Evolutionary conservation across 2,329 filamentous ascomycete species (phyloP), one percentile per base, ranked within the genome.

Genomic region (Leptodontidium sp.): DNA sequence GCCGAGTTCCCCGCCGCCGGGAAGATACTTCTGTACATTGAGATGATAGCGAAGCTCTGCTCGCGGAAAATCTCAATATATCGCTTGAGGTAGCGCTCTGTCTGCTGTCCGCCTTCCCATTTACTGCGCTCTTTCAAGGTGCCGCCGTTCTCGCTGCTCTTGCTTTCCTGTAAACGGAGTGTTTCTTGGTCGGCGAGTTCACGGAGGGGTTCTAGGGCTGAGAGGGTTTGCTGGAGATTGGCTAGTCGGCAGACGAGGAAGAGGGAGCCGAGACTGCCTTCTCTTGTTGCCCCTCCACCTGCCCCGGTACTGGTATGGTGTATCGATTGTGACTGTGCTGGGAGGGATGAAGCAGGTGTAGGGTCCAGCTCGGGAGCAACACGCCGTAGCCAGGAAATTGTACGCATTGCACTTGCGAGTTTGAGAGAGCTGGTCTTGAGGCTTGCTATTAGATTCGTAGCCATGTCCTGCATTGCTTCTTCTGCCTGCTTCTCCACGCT

Each of bases 51-150:
- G 79, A 99, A 99, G 78, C 93, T 97, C 80, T 99, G 96, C 80
- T 99, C 96, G 64, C 96, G 91, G 79, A 98, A 98, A 35, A 99
- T 94, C 78, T 99, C 96, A 75, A 99, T 93, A 80, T 97, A 99
- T 59, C 94, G 88, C 80, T 98, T 99, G 53, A 99, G 83, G 76
- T 94, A 99, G 63, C 94, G 88, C 79, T 98, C 96, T 0, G 94
- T 98, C 79, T 98, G 96, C 76, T 97, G 94, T 0, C 95, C 95
- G 0, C 88, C 88, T 2, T 86, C 88, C 87, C 86, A 91, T 70
- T 68, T 78, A 67, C 64, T 75, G 71, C 66, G 73, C 55, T 71
- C 76, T 14, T 75, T 76, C 40, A 62, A 70, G 61, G 64, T 21
- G 21, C 21, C 40, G 15, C 43, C 67, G 4, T 40, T 65, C 32